Evolutionary conservation across 2,329 filamentous ascomycete genomes (phyloP).

Genomic region (Paramyrothecium sp.): DNA sequence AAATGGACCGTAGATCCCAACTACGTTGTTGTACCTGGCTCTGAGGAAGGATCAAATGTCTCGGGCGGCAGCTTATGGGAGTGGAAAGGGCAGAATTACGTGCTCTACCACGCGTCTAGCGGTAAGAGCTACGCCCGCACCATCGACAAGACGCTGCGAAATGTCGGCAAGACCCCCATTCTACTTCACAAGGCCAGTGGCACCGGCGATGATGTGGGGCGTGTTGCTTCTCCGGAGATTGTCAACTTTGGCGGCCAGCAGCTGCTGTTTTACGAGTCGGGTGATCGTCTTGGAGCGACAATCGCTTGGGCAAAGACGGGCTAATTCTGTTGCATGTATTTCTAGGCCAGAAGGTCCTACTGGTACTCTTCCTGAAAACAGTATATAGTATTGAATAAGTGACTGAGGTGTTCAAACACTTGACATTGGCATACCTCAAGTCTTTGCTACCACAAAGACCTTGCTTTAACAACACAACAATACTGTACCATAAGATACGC

Average conservation of each 20-base stretch:
- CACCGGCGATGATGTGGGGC: conserved; percentile 8
- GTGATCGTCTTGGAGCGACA: conserved; percentile 11
- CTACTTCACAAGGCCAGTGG: conserved; percentile 11
- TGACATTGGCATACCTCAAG: no score
- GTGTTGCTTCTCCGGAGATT: conserved; percentile 12
- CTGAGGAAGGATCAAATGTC: conserved; percentile 13
- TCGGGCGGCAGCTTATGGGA: conserved; percentile 12
- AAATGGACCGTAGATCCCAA: conserved; percentile 12
- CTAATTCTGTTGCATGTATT: not conserved
- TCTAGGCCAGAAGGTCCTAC: no score
- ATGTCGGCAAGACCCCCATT: conserved; percentile 9
- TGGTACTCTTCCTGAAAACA: no score
- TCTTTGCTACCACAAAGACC: no score
- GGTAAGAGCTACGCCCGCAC: conserved; percentile 14
- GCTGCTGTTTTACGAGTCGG: conserved; percentile 14
- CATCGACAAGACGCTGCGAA: conserved; percentile 11
- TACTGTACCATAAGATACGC: no score
- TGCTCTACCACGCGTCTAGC: conserved; percentile 14
- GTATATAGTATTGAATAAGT: no score
- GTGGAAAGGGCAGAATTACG: conserved; percentile 12
- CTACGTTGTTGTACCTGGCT: conserved; percentile 11
- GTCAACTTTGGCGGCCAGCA: conserved; percentile 5
- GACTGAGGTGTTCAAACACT: no score
- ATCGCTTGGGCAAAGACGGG: conserved; percentile 14
- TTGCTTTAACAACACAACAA: no score